A percentile compares a stretch with the other conserved stretches of the same genome.
These are phyloP conservation scores for Lactarius sp. DNA, from an alignment of 768 basidiomycete genomes.

Conservation along the genomic window DNA sequence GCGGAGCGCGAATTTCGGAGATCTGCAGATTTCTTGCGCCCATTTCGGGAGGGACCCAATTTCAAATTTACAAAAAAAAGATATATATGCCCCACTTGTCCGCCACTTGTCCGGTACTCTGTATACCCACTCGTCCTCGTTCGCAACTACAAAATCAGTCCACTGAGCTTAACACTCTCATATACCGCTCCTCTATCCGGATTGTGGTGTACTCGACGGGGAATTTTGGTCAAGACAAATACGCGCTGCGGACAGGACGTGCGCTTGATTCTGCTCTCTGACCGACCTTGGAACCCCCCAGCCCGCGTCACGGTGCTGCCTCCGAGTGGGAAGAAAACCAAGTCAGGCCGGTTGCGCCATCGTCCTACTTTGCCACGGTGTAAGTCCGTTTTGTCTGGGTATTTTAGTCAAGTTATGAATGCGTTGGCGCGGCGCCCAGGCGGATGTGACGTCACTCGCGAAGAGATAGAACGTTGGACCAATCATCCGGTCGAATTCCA, in stretches of 20 bases:
- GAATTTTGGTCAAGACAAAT: constrained; percentile 72
- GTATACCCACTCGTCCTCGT: no score
- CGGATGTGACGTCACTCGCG: constrained; percentile 90
- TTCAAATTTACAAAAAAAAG: no score
- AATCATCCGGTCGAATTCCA: constrained; percentile 86
- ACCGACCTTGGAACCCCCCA: constrained; percentile 94
- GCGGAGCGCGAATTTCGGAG: no score
- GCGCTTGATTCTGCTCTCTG: constrained; percentile 53
- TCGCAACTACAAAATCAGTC: no score
- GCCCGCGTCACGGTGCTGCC: constrained; percentile 49
- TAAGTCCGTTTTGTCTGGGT: constrained; percentile 34
- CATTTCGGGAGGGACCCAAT: no score
- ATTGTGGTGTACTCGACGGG: no score
- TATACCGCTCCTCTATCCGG: no score
- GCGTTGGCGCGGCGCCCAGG: constrained; percentile 52
- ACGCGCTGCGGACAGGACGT: constrained; percentile 76
- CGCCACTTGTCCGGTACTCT: no score
- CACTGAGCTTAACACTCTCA: no score
- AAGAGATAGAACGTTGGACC: constrained; percentile 84
- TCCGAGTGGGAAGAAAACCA: constrained; percentile 48
- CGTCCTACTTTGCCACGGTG: constrained; percentile 80
- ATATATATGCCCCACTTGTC: no score
- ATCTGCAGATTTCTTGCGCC: no score
- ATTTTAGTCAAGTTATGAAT: neutral
- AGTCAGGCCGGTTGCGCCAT: constrained; percentile 68